Evolutionary conservation across 2,329 filamentous ascomycete genomes (phyloP).

Genomic region (Aureobasidium melanogenum): DNA sequence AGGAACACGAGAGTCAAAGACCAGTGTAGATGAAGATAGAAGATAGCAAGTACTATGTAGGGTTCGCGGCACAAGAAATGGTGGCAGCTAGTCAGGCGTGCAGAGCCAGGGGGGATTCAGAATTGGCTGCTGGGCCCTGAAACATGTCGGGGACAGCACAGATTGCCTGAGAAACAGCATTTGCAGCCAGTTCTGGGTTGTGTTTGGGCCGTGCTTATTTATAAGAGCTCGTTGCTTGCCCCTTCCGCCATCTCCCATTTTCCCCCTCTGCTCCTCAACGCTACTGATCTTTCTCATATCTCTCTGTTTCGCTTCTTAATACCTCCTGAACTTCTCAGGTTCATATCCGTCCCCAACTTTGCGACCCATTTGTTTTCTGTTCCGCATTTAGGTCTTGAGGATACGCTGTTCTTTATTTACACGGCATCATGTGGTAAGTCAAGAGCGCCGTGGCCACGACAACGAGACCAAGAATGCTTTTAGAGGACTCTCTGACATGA

Average conservation of each 20-base stretch:
- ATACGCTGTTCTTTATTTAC: background rate
- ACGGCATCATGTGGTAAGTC: constrained; percentile 12
- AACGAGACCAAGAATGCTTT: background rate
- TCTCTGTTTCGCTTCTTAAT: constrained; percentile 8
- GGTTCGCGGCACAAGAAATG: background rate
- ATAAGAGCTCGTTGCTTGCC: constrained; percentile 10
- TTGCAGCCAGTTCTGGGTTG: background rate
- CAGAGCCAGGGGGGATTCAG: background rate
- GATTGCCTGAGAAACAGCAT: constrained; percentile 7
- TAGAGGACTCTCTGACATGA: background rate
- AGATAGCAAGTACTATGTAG: background rate
- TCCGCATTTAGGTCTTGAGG: constrained; percentile 1
- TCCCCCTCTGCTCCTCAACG: background rate
- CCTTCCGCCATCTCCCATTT: constrained; percentile 3
- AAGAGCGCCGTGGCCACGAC: background rate
- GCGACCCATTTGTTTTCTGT: background rate
- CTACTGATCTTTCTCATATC: background rate
- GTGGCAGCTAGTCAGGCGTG: background rate
- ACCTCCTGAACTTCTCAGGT: background rate
- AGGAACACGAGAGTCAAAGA: constrained; percentile 8
- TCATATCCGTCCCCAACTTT: background rate
- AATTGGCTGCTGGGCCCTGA: background rate
- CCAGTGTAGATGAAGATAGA: background rate
- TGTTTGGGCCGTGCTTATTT: constrained; percentile 8
- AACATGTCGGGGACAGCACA: background rate